phyloP scores from a whole-genome alignment of 495 filamentous ascomycete species.

The Apodospora peruviana region DNA sequence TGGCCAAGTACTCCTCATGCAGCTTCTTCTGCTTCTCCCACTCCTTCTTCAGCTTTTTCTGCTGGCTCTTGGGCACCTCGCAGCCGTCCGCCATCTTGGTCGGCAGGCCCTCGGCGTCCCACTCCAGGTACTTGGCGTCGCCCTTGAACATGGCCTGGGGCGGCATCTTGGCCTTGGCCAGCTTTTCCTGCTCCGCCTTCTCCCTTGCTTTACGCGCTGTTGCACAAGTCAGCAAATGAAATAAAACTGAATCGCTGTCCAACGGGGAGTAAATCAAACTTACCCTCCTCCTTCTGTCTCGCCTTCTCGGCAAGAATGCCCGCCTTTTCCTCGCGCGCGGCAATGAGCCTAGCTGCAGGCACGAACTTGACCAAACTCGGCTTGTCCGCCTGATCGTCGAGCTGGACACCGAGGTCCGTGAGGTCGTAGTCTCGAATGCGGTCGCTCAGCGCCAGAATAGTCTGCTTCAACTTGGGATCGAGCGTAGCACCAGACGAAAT shows the following conservation, averaged over 20 bases:
- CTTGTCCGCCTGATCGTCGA: conserved; percentile 69
- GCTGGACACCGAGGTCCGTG: conserved; percentile 72
- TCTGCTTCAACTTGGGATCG: conserved; percentile 49
- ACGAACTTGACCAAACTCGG: conserved; percentile 83
- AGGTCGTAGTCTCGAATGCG: conserved; percentile 73
- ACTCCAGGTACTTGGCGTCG: conserved; percentile 65
- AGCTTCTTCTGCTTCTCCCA: conserved; percentile 89
- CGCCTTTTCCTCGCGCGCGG: conserved; percentile 66
- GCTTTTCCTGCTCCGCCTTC: conserved; percentile 43
- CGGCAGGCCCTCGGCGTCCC: conserved; percentile 85
- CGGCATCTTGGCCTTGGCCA: conserved; percentile 67
- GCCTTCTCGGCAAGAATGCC: conserved; percentile 49
- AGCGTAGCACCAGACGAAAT: conserved; percentile 48
- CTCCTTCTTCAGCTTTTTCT: conserved; percentile 85
- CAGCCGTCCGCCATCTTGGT: conserved; percentile 67
- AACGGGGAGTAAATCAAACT: conserved; percentile 1
- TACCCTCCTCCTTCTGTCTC: conserved; percentile 56
- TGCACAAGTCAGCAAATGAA: conserved; percentile 1
- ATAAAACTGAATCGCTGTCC: too few relatives aligned
- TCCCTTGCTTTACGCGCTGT: conserved; percentile 46
- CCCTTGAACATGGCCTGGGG: conserved; percentile 67
- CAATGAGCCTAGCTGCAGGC: conserved; percentile 60
- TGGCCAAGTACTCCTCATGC: conserved; percentile 70
- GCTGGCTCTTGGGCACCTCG: conserved; percentile 73
- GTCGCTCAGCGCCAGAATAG: conserved; percentile 66